Percentiles rank a stretch among this genome's conserved stretches.
phyloP scores from a whole-genome alignment of 1,139 yeast genomes.

The Candida buenavistaensis region DNA sequence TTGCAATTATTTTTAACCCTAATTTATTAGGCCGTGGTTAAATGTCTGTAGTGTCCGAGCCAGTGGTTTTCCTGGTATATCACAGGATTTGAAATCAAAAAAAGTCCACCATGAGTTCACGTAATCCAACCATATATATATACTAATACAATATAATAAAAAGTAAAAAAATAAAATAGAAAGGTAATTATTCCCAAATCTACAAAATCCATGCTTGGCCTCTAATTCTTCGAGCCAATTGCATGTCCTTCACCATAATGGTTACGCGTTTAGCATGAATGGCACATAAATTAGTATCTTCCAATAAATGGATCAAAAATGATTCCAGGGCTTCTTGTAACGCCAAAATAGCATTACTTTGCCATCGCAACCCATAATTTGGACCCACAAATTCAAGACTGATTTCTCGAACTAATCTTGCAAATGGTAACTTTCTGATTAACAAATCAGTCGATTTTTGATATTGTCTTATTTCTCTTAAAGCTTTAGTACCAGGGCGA shows the following conservation, averaged over 20 bases:
- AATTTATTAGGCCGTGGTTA: no score
- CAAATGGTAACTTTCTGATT: constrained; percentile 86
- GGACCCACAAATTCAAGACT: constrained; percentile 65
- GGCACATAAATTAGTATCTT: constrained; percentile 89
- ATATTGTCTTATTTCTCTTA: constrained; percentile 74
- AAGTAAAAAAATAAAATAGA: no score
- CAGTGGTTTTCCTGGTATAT: no score
- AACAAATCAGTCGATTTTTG: constrained; percentile 79
- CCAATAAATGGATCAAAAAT: constrained; percentile 77
- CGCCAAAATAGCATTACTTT: constrained; percentile 82
- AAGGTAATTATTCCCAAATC: neutral
- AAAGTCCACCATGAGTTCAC: no score
- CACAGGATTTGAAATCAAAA: no score
- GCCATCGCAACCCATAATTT: constrained; percentile 78
- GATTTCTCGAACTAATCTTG: constrained; percentile 79
- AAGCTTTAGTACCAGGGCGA: constrained; percentile 73
- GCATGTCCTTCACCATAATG: constrained; percentile 91
- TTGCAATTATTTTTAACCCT: no score
- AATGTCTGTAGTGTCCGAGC: no score
- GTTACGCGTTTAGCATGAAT: constrained; percentile 93
- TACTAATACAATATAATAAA: no score
- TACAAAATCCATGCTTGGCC: constrained; percentile 37
- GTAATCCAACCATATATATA: no score
- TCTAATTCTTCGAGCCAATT: constrained; percentile 83
- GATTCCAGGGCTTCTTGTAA: constrained; percentile 94